A percentile compares a stretch with the other conserved stretches of the same genome.
phyloP scores from a whole-genome alignment of 2,329 filamentous ascomycete species.

The Plenodomus biglobosus region DNA sequence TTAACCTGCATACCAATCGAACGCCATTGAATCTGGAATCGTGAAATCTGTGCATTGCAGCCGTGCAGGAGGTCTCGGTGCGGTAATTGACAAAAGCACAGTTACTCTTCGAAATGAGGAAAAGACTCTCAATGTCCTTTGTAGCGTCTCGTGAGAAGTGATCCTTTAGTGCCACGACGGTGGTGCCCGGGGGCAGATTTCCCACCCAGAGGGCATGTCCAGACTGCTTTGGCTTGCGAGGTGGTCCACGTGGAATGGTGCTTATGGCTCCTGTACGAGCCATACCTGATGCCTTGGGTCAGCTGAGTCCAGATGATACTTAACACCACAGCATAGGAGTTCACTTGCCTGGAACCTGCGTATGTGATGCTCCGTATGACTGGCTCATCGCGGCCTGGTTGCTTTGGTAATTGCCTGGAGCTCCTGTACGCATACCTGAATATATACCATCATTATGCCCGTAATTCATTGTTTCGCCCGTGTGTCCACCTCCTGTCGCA shows the following conservation, averaged over 20 bases:
- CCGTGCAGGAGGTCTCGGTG: slow-evolving; percentile 71
- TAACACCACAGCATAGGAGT: neutral
- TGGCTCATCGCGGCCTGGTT: slow-evolving; percentile 20
- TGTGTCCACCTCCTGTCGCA: slow-evolving; percentile 1
- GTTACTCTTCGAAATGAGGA: slow-evolving; percentile 94
- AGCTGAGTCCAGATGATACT: neutral
- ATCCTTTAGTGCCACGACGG: slow-evolving; percentile 80
- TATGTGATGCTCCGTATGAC: slow-evolving; percentile 19
- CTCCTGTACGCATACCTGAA: slow-evolving; percentile 13
- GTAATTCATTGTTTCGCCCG: slow-evolving; percentile 24
- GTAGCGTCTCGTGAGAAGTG: slow-evolving; percentile 81
- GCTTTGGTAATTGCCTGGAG: slow-evolving; percentile 13
- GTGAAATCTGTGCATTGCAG: slow-evolving; percentile 81
- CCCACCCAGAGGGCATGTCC: slow-evolving; percentile 96
- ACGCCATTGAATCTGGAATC: slow-evolving; percentile 88
- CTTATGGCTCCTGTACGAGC: slow-evolving; percentile 26
- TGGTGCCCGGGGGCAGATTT: slow-evolving; percentile 82
- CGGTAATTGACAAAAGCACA: slow-evolving; percentile 97
- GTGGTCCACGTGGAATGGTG: slow-evolving; percentile 60
- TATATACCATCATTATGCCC: slow-evolving; percentile 24
- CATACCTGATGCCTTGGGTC: slow-evolving; percentile 14
- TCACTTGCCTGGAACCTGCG: slow-evolving; percentile 23
- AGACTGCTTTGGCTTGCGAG: slow-evolving; percentile 66
- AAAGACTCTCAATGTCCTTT: slow-evolving; percentile 79
- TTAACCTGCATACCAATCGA: slow-evolving; percentile 79